Evolutionary conservation across 75 land plant genomes (phyloP), one percentile per base, ranked within the genome.

Genomic region (Pseudotsuga menziesii): DNA sequence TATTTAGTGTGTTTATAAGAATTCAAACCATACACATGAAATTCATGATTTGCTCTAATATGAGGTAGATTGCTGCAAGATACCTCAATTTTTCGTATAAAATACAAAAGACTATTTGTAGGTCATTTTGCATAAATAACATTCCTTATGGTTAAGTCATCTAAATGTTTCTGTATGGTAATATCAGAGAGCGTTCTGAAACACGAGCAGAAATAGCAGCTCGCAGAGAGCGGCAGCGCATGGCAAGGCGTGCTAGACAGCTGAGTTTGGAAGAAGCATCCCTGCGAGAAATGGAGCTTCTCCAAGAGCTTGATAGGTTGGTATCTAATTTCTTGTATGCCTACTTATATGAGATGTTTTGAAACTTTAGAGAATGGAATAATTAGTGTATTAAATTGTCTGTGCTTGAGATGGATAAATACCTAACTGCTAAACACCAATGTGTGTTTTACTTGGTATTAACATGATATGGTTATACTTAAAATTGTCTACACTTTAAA

Each of bases 301-400:
- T 96, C 20, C 83, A 90, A 78, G 94, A 94, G 61, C 94, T 94
- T 82, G 99, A 96, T 80, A 93, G 91, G 99, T 96, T 78, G 72
- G 11, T 57, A 16, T 57, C 25, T 44, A 15, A 58, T 7, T 6
- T 27, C 44, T 11, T 76, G n/a, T 12, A 76, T 22, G 17, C 11
- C 73, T 16, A 32, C 15, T 57, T 67, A 35, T 29, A 16, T 25
- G 23, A 35, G 17, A 76, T 22, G 7, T 20, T 26, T 32, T n/a
- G 27, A 72, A 29, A 70, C 44, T 15, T 44, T 62, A 19, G 3
- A 67, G 8, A 22, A 69, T n/a, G 27, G 19, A 76, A 55, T 25
- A 56, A 27, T 16, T 17, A 52, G 23, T 73, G 12, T 48, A 12
- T 74, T 55, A 17, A 19, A 76, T 9, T 58, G 26, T 32, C 75